phyloP scores from a whole-genome alignment of 805 yeast genomes.

The Candida mattraensis region DNA sequence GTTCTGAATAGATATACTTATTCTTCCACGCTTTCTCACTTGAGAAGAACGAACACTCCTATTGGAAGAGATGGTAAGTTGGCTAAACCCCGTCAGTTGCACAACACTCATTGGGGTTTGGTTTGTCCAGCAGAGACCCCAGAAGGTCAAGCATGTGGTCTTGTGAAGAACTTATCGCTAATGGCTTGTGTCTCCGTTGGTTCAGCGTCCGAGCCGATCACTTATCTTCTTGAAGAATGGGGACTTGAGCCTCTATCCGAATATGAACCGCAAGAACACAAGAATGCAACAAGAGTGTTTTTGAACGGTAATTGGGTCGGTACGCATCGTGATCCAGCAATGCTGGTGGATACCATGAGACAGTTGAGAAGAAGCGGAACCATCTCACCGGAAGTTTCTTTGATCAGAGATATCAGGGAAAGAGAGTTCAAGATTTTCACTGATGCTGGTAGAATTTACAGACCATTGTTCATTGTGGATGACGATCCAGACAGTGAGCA shows the following conservation, averaged over 20 bases:
- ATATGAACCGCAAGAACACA: constrained; percentile 88
- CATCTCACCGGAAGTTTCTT: constrained; percentile 92
- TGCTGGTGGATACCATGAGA: constrained; percentile 85
- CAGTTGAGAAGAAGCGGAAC: constrained; percentile 93
- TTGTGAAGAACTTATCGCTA: constrained; percentile 91
- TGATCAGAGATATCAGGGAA: constrained; percentile 95
- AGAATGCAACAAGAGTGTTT: constrained; percentile 89
- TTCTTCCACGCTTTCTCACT: constrained; percentile 97
- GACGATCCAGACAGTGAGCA: constrained; percentile 71
- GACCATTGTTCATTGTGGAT: constrained; percentile 92
- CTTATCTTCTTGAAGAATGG: constrained; percentile 95
- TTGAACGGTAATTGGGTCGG: constrained; percentile 99
- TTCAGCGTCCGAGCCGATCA: constrained; percentile 92
- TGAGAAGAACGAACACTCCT: constrained; percentile 98
- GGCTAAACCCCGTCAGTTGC: constrained; percentile 98
- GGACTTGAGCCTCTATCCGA: constrained; percentile 98
- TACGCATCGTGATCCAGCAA: constrained; percentile 95
- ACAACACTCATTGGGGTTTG: constrained; percentile 99
- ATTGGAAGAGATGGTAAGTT: constrained; percentile 99
- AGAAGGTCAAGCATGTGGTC: constrained; percentile 99
- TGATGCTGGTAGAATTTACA: constrained; percentile 97
- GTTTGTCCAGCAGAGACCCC: constrained; percentile 99
- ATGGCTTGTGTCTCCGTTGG: constrained; percentile 99
- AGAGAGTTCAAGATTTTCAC: constrained; percentile 94
- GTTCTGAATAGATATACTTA: constrained; percentile 97